Conservation (phyloP, 768 basidiomycete species). For the Coprinellus micaceus region DNA sequence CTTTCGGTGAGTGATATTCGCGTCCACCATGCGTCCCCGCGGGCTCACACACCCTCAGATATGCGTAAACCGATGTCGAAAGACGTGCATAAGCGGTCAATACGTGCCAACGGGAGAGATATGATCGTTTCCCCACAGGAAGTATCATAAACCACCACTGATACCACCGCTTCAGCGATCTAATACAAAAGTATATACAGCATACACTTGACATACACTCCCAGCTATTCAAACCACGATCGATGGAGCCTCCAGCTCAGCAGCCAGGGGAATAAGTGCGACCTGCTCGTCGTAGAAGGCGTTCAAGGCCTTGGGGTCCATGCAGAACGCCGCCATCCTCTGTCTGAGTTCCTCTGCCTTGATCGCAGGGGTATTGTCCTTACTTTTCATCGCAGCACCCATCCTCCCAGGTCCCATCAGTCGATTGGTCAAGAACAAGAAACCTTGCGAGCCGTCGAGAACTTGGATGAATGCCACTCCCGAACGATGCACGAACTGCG, state of each 20-base stretch:
- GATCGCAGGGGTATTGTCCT: conserved; percentile 51
- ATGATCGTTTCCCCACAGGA: conserved; percentile 64
- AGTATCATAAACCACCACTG: conserved; percentile 37
- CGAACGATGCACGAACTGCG: conserved; percentile 89
- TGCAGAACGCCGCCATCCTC: conserved; percentile 63
- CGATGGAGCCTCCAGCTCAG: conserved; percentile 52
- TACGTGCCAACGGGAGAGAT: conserved; percentile 68
- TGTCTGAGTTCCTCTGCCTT: conserved; percentile 61
- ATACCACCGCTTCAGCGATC: background rate
- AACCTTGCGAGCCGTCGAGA: conserved; percentile 72
- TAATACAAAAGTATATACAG: background rate
- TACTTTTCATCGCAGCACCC: conserved; percentile 50
- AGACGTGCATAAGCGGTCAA: conserved; percentile 59
- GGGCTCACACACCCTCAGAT: too few species aligned
- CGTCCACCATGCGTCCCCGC: too few species aligned
- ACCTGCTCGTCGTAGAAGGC: conserved; percentile 75
- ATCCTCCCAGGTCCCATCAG: conserved; percentile 71
- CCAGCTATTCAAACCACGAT: conserved; percentile 35
- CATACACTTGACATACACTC: background rate
- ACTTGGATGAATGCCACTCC: conserved; percentile 92
- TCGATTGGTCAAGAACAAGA: conserved; percentile 86
- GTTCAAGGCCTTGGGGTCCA: conserved; percentile 47
- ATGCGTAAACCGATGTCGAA: conserved; percentile 74
- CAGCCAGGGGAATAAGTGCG: conserved; percentile 41
- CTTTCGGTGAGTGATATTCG: conserved; percentile 64